Evolutionary conservation across 176 grass and related monocot genomes (phyloP).

Genomic region (Triticum monococcum): DNA sequence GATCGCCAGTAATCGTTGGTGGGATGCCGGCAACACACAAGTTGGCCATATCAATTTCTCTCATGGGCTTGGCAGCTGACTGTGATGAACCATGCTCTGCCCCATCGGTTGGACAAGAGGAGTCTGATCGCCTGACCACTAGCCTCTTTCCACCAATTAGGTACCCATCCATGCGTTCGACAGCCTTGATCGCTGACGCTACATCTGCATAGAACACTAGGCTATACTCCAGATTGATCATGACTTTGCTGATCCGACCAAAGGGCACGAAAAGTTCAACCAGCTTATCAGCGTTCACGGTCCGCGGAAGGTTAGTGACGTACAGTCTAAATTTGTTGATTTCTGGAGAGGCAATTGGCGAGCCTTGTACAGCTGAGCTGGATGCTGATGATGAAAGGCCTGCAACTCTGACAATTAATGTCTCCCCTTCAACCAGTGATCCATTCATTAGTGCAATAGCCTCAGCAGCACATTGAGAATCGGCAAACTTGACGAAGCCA

Average conservation of each 20-base stretch:
- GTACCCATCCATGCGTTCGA: slow-evolving; percentile 51
- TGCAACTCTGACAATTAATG: slow-evolving; percentile 50
- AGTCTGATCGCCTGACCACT: slow-evolving; percentile 33
- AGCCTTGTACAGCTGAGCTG: slow-evolving; percentile 24
- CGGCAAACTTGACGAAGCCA: slow-evolving; percentile 62
- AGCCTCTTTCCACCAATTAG: slow-evolving; percentile 52
- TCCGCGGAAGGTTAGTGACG: slow-evolving; percentile 42
- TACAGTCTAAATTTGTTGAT: slow-evolving; percentile 43
- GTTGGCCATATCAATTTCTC: slow-evolving; percentile 58
- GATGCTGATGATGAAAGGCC: slow-evolving; percentile 26
- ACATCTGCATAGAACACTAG: slow-evolving; percentile 53
- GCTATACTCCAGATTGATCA: slow-evolving; percentile 43
- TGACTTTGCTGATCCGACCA: slow-evolving; percentile 51
- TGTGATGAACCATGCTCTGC: slow-evolving; percentile 17
- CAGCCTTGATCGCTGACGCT: slow-evolving; percentile 32
- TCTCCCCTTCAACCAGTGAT: slow-evolving; percentile 48
- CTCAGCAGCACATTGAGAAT: slow-evolving; percentile 45
- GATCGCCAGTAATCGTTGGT: slow-evolving; percentile 35
- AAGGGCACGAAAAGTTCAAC: slow-evolving; percentile 54
- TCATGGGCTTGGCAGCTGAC: slow-evolving; percentile 31
- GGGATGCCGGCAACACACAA: slow-evolving; percentile 56
- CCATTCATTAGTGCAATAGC: slow-evolving; percentile 68
- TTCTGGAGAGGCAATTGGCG: slow-evolving; percentile 22
- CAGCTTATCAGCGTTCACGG: slow-evolving; percentile 47
- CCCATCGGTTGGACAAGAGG: slow-evolving; percentile 19